A percentile compares a stretch with the other conserved stretches of the same genome.
phyloP scores from a whole-genome alignment of 2,329 filamentous ascomycete genomes.

The Alternaria novae-zelandiae region DNA sequence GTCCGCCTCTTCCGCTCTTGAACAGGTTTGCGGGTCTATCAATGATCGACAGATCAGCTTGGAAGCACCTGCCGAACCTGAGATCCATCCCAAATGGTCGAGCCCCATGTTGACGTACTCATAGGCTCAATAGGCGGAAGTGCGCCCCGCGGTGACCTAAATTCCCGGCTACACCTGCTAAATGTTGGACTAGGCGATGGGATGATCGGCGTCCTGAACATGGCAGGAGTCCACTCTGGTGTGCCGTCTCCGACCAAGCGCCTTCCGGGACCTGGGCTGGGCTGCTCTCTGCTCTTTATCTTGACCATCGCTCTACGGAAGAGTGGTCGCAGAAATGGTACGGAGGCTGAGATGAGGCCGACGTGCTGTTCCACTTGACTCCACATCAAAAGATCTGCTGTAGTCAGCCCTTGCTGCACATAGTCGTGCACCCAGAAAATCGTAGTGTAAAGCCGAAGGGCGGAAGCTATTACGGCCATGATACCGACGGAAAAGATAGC shows the following conservation, averaged over 20 bases:
- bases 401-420: conserved; percentile 19
- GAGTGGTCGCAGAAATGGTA: conserved; percentile 40
- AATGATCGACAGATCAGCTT: background rate
- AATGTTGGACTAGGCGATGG: conserved; percentile 31
- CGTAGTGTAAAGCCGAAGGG: conserved; percentile 34
- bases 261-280: conserved; percentile 19
- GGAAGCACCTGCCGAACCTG: conserved; percentile 16
- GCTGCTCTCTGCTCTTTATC: conserved; percentile 10
- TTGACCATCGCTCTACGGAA: conserved; percentile 20
- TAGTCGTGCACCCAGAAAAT: conserved; percentile 34
- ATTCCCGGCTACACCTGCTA: conserved; percentile 16
- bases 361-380: conserved; percentile 41
- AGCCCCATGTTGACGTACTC: conserved; percentile 12
- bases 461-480: conserved; percentile 39
- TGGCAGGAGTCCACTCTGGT: conserved; percentile 9
- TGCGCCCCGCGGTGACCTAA: conserved; percentile 18
- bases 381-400: conserved; percentile 36
- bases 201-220: conserved; percentile 29
- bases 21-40: background rate
- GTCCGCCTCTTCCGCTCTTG: background rate
- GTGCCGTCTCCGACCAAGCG: conserved; percentile 15
- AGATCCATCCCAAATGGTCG: conserved; percentile 20
- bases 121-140: conserved; percentile 25
- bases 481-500: conserved; percentile 43
- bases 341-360: conserved; percentile 40